Evolutionary conservation across 2,329 filamentous ascomycete genomes (phyloP).

Genomic region (Ascochyta fabae): DNA sequence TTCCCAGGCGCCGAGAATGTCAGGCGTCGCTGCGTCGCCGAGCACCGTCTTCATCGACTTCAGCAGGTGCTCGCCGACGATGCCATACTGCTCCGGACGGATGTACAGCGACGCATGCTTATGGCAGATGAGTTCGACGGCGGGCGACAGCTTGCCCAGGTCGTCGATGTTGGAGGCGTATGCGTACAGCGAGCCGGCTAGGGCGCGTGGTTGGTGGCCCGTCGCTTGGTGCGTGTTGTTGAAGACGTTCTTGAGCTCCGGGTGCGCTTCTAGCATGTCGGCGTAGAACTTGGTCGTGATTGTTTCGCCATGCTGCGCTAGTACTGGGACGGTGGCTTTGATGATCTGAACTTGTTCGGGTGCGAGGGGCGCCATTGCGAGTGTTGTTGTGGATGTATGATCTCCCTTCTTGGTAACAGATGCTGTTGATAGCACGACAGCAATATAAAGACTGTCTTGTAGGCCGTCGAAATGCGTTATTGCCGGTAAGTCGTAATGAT

Average conservation of each 20-base stretch:
- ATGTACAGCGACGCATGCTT: conserved; percentile 77
- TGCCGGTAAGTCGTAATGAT: not conserved
- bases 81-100: conserved; percentile 70
- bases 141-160: conserved; percentile 63
- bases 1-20: conserved; percentile 71
- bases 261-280: conserved; percentile 69
- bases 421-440: not conserved
- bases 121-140: conserved; percentile 73
- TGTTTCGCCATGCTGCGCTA: conserved; percentile 69
- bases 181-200: conserved; percentile 71
- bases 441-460: not conserved
- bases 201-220: conserved; percentile 71
- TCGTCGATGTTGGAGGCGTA: conserved; percentile 77
- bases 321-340: conserved; percentile 72
- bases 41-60: conserved; percentile 71
- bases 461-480: not conserved
- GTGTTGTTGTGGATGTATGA: not conserved
- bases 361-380: conserved; percentile 57
- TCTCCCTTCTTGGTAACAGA: not conserved
- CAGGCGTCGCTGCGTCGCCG: conserved; percentile 68
- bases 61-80: conserved; percentile 73
- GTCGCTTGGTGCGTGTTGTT: conserved; percentile 73
- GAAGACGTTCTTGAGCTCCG: conserved; percentile 73
- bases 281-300: conserved; percentile 77
- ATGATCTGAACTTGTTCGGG: conserved; percentile 68